Base-by-base conservation (phyloP, 2,329 filamentous ascomycete genomes). In the Curvularia sp. region DNA sequence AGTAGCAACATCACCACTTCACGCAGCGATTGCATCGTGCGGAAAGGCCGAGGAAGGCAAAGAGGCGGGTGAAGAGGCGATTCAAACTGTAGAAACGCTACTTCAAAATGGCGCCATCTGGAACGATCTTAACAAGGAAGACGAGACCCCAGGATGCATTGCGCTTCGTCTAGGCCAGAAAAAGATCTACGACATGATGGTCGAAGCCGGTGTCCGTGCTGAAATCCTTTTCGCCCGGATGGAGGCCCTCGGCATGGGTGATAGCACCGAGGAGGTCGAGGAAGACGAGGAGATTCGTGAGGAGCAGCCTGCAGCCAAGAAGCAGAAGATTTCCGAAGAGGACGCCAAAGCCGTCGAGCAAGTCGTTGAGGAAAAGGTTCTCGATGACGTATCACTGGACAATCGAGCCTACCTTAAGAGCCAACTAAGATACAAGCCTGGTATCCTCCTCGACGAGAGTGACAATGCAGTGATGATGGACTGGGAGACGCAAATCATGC, bases 381-480 rank as follows among this genome's bases (percentile, higher is more conserved):
- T 75, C 5, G 73, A 76, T 32, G 74, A 77, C 45, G 73, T 75
- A 1, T 75, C 71, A 1, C 49, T 71, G 19, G 74, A 77, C 59
- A 80, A 81, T 68, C 78, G 76, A 53, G 77, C 78, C 23, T 77
- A 76, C 43, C 64, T 77, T 18, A 72, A 69, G 49, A 69, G 64
- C 9, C 67, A 76, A 47, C 57, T 76, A 18, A 59, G 73, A 27
- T 76, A 76, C 67, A 71, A 71, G 53, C 66, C 68, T 3, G 71
- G 69, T 0, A 76, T 76, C 23, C 84, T 95, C 2, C 83, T 95
- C 6, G 91, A 95, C 72, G 83, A 86, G 3, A 86, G 87, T 63
- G 84, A 87, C 61, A 96, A 96, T 74, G 92, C 91, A 51, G 91
- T 96, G 45, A 96, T 96, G 92, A 96, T 96, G 92, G 85, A 88